Conservation (phyloP, 2,329 filamentous ascomycete species). For the Ascochyta pisi region DNA sequence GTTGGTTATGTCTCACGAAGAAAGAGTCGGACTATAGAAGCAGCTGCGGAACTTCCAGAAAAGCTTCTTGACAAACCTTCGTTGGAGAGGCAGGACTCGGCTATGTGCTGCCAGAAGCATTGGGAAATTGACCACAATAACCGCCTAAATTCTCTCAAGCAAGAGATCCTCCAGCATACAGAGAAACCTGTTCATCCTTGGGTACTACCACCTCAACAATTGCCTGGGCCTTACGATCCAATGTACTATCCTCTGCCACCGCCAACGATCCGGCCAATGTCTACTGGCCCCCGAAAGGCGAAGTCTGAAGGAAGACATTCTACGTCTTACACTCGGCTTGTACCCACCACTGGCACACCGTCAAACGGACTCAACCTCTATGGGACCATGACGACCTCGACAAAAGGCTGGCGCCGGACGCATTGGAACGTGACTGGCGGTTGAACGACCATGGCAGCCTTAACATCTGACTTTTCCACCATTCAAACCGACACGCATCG, state of each 20-base stretch:
- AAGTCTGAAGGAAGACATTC: slow-evolving; percentile 16
- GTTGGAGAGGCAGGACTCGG: slow-evolving; percentile 9
- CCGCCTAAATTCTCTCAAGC: slow-evolving; percentile 15
- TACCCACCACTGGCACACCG: slow-evolving; percentile 33
- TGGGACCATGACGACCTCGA: slow-evolving; percentile 38
- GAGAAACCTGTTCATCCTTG: slow-evolving; percentile 42
- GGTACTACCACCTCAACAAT: slow-evolving; percentile 37
- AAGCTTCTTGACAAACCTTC: background rate
- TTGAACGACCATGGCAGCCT: slow-evolving; percentile 22
- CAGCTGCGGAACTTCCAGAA: background rate
- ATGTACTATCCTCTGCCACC: slow-evolving; percentile 43
- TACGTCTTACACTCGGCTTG: slow-evolving; percentile 35
- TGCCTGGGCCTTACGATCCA: slow-evolving; percentile 47
- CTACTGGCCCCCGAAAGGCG: slow-evolving; percentile 15
- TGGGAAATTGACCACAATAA: slow-evolving; percentile 22
- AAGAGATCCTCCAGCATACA: slow-evolving; percentile 21
- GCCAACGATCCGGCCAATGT: slow-evolving; percentile 34
- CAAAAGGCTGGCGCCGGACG: slow-evolving; percentile 43
- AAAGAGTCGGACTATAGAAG: background rate
- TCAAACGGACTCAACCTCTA: slow-evolving; percentile 22
- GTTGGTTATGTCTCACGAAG: background rate
- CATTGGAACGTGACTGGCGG: slow-evolving; percentile 43
- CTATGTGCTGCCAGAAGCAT: slow-evolving; percentile 10
- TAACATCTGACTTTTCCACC: background rate
- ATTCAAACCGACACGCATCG: background rate